These are phyloP conservation scores for Colletotrichum sublineola DNA, from an alignment of 2,329 filamentous ascomycete species.

Conservation along the genomic window DNA sequence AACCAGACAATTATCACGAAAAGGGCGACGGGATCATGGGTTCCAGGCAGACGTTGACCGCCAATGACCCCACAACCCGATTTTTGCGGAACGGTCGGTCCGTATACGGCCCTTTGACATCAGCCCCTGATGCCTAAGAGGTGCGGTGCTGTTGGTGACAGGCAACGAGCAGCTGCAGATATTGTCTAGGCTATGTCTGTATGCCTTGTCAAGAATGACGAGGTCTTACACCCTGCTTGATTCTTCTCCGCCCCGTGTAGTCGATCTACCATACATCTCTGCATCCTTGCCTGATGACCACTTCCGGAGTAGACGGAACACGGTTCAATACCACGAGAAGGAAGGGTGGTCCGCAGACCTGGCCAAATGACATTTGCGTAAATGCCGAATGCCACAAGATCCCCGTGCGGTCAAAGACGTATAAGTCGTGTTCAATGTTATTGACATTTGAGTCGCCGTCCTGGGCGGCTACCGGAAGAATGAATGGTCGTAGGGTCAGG, in stretches of 20 bases:
- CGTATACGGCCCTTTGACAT: slow-evolving; percentile 22
- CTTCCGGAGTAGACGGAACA: not conserved
- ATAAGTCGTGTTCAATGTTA: not conserved
- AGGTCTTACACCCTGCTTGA: slow-evolving; percentile 1
- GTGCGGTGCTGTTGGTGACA: slow-evolving; percentile 39
- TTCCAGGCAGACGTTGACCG: not conserved
- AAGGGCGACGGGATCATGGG: slow-evolving; percentile 19
- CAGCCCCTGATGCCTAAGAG: slow-evolving; percentile 8
- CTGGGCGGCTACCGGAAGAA: slow-evolving; percentile 37
- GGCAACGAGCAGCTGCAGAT: slow-evolving; percentile 38
- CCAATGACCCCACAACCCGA: not conserved
- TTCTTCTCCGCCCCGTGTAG: not conserved
- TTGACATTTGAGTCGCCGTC: slow-evolving; percentile 13
- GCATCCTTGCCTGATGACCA: slow-evolving; percentile 17
- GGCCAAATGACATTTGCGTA: not conserved
- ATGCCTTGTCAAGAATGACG: slow-evolving; percentile 12
- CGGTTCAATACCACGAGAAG: slow-evolving; percentile 1
- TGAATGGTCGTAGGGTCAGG: slow-evolving; percentile 31
- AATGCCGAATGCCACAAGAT: not conserved
- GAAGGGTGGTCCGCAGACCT: not conserved
- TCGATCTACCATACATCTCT: not conserved
- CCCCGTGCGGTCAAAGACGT: not conserved
- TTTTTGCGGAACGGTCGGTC: slow-evolving; percentile 36
- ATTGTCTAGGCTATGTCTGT: slow-evolving; percentile 34
- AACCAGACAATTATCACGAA: not conserved